These are phyloP conservation scores for Fraxinus xanthoxyloides DNA, from an alignment of 305 asterid species.

Conservation along the genomic window DNA sequence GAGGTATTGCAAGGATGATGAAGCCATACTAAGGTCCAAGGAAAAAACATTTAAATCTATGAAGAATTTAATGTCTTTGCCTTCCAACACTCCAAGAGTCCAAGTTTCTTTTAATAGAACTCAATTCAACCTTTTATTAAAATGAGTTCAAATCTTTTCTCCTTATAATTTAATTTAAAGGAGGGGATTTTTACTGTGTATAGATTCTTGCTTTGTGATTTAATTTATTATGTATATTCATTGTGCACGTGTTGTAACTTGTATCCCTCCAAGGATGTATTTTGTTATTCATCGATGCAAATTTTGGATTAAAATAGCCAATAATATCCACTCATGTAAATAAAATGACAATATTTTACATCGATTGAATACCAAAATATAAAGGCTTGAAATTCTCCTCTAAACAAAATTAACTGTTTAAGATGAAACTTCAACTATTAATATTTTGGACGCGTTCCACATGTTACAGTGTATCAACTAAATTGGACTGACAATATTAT, in stretches of 20 bases:
- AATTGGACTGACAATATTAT: background rate
- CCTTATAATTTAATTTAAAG: background rate
- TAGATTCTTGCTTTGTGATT: background rate
- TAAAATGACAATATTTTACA: background rate
- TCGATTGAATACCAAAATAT: too few relatives aligned
- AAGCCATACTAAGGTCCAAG: background rate
- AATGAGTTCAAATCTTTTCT: background rate
- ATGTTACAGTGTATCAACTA: background rate
- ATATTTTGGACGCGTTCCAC: background rate
- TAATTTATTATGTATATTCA: background rate
- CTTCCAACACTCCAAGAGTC: background rate
- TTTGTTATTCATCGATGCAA: background rate
- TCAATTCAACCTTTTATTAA: background rate
- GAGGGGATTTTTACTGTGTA: background rate
- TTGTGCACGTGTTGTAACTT: background rate
- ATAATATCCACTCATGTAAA: background rate
- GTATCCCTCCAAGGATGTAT: background rate
- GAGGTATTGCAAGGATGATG: background rate
- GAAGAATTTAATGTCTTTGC: background rate
- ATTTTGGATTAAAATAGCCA: background rate
- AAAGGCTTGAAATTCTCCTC: too few relatives aligned
- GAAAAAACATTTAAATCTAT: conserved; percentile 6
- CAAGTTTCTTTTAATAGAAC: background rate
- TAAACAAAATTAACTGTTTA: background rate
- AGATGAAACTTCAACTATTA: background rate